A percentile compares a stretch with the other conserved stretches of the same genome.
Conservation (phyloP, 768 basidiomycete genomes). For the Auriscalpium orientale region DNA sequence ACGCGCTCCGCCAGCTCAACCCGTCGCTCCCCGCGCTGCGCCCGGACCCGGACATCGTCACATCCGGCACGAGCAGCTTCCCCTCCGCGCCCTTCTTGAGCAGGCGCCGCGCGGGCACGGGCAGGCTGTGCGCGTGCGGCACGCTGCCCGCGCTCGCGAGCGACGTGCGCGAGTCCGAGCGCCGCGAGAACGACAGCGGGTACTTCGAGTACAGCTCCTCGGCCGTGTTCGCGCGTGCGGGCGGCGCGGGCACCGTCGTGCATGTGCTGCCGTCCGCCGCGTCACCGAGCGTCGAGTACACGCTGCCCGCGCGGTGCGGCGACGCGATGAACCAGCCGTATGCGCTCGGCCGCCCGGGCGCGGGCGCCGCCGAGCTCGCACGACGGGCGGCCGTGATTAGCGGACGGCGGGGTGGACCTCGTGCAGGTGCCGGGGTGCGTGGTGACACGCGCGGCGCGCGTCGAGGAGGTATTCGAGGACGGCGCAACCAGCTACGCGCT, state of each 20-base stretch:
- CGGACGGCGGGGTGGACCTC: constrained; percentile 75
- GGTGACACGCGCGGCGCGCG: constrained; percentile 48
- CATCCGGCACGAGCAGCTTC: constrained; percentile 49
- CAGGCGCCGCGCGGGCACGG: constrained; percentile 30
- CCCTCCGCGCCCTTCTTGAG: constrained; percentile 55
- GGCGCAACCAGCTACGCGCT: constrained; percentile 80
- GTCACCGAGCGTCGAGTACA: constrained; percentile 40
- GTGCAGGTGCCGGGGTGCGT: constrained; percentile 75
- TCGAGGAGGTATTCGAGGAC: constrained; percentile 53
- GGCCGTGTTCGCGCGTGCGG: no score
- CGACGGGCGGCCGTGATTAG: constrained; percentile 67
- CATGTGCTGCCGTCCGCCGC: no score
- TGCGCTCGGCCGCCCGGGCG: constrained; percentile 25
- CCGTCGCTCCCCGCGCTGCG: constrained; percentile 11
- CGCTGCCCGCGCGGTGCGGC: constrained; percentile 40
- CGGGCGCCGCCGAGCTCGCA: no score
- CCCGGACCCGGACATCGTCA: constrained; percentile 27
- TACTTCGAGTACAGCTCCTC: no score
- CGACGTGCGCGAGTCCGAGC: constrained; percentile 17
- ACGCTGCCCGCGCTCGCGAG: constrained; percentile 5
- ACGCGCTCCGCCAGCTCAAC: constrained; percentile 16
- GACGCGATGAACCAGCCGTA: constrained; percentile 43
- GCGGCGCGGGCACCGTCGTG: constrained; percentile 3
- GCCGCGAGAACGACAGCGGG: no score
- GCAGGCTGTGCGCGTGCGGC: constrained; percentile 28